Percentiles rank a stretch among this genome's conserved stretches.
phyloP scores from a whole-genome alignment of 1,139 yeast species.

The Sugiyamaella paludigena region DNA sequence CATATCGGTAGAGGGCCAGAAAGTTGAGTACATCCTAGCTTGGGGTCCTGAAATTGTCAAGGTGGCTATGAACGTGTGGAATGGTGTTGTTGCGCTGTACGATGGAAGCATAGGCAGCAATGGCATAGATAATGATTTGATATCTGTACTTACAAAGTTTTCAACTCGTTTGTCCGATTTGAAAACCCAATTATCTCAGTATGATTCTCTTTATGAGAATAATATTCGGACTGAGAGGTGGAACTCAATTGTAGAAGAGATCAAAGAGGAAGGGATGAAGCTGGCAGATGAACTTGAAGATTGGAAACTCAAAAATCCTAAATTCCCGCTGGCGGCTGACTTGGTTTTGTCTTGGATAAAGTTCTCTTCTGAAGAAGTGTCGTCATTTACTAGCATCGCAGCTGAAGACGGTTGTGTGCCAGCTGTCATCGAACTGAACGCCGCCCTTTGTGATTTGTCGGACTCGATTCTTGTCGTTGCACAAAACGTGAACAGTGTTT shows the following conservation, averaged over 20 bases:
- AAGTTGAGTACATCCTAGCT: conserved; percentile 9
- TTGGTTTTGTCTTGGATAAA: conserved; percentile 19
- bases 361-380: conserved; percentile 29
- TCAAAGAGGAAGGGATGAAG: background rate
- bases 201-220: conserved; percentile 6
- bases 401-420: background rate
- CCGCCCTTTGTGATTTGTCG: conserved; percentile 41
- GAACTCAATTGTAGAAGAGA: background rate
- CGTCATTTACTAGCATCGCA: no score
- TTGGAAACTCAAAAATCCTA: background rate
- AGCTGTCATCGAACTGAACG: background rate
- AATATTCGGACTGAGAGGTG: conserved; percentile 8
- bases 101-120: background rate
- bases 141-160: conserved; percentile 1
- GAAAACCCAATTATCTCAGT: conserved; percentile 1
- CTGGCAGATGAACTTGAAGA: background rate
- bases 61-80: conserved; percentile 16
- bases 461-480: conserved; percentile 48
- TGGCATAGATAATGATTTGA: background rate
- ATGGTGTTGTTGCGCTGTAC: background rate
- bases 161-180: conserved; percentile 4
- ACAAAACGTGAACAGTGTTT: conserved; percentile 3
- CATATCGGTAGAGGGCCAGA: background rate
- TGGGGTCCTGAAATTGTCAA: conserved; percentile 24
- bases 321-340: conserved; percentile 8